A percentile compares a stretch with the other conserved stretches of the same genome.
Evolutionary conservation across 768 basidiomycete genomes (phyloP).

Genomic region (Hebeloma cylindrosporum): DNA sequence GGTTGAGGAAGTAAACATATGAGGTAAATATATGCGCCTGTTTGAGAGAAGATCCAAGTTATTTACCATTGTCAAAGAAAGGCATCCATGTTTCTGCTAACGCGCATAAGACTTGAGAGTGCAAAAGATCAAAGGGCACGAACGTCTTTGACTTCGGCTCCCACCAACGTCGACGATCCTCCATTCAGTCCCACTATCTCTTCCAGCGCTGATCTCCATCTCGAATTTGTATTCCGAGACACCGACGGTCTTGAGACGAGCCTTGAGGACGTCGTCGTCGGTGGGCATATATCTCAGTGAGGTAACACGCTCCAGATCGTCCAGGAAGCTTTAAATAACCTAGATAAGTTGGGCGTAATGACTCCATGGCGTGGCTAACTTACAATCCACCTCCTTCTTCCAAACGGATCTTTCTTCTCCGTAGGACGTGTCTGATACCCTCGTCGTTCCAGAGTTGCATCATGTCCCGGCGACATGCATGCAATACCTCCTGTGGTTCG

Average conservation of each 20-base stretch:
- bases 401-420: conserved; percentile 56
- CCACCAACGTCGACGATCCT: conserved; percentile 79
- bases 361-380: conserved; percentile 31
- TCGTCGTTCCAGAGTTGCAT: conserved; percentile 66
- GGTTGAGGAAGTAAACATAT: not conserved
- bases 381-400: conserved; percentile 79
- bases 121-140: conserved; percentile 7
- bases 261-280: conserved; percentile 77
- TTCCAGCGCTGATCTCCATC: conserved; percentile 59
- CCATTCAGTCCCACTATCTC: conserved; percentile 66
- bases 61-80: conserved; percentile 62
- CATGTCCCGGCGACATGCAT: conserved; percentile 65
- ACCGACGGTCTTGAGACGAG: conserved; percentile 74
- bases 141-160: conserved; percentile 56
- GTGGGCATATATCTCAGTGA: conserved; percentile 63
- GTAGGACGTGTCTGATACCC: conserved; percentile 53
- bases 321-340: conserved; percentile 54
- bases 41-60: not conserved
- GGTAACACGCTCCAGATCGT: conserved; percentile 67
- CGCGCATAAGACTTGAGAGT: not conserved
- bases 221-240: conserved; percentile 81
- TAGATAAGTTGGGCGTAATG: conserved; percentile 3
- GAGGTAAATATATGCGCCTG: not conserved
- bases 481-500: conserved; percentile 59
- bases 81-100: conserved; percentile 61